Evolutionary conservation across 164 flowering plant genomes (phyloP).

Genomic region (Cinnamomum micranthum): DNA sequence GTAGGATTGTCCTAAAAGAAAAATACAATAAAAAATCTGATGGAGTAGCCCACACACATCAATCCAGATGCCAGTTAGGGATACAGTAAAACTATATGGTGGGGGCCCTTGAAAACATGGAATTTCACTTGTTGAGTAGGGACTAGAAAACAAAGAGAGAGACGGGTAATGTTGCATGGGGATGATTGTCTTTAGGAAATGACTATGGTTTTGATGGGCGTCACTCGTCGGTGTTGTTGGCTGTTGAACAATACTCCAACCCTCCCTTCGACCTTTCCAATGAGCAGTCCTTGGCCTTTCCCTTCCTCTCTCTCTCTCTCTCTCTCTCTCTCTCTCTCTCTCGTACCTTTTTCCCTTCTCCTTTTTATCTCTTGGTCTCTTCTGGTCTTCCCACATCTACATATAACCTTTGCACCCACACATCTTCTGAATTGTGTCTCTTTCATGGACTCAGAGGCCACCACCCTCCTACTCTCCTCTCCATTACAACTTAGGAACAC

Average conservation of each 20-base stretch:
- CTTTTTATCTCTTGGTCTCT: background rate
- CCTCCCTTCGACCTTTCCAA: constrained; percentile 16
- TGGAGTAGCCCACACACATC: constrained; percentile 4
- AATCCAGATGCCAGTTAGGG: constrained; percentile 1
- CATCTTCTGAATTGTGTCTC: background rate
- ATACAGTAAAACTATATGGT: too few relatives aligned
- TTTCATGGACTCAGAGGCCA: constrained; percentile 10
- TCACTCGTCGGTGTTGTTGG: constrained; percentile 15
- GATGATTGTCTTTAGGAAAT: background rate
- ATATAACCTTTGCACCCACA: background rate
- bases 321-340: too few relatives aligned
- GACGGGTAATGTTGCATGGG: background rate
- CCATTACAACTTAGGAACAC: constrained; percentile 8
- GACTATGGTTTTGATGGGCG: constrained; percentile 6
- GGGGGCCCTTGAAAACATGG: too few relatives aligned
- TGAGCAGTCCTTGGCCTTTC: constrained; percentile 21
- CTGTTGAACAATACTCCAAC: constrained; percentile 6
- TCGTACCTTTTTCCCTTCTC: background rate
- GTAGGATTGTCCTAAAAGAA: background rate
- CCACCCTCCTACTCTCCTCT: constrained; percentile 11
- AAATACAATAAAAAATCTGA: background rate
- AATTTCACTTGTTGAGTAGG: too few relatives aligned
- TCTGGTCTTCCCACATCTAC: background rate
- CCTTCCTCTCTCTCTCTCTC: background rate
- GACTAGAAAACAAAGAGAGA: background rate